Evolutionary conservation across 805 yeast species (phyloP), one percentile per base, ranked within the genome.

Genomic region (Candida corydali): DNA sequence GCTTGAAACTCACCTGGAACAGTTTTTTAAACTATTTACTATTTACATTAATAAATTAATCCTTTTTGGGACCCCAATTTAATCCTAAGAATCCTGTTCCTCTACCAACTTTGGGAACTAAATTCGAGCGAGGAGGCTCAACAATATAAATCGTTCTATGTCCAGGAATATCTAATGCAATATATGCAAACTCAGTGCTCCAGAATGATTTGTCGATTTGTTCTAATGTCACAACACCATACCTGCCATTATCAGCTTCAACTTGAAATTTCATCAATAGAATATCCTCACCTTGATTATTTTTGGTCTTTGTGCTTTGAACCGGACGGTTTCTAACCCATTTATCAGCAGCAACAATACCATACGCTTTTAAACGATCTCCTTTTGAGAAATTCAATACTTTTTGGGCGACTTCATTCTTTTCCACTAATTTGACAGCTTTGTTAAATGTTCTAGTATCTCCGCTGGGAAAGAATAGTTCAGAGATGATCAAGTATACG

Each of bases 261-360:
- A 89, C 91, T 51, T 83, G 88, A 60, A 88, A 88, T 55, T 82
- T 79, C 93, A 89, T 83, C 40, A 79, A 68, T 49, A 85, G 69
- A 48, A 84, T 94, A 46, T 85, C 93, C 48, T 79, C 76, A 2
- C 95, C 95, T 40, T 82, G 81, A 42, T 76, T 73, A 36, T 83
- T 95, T 38, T 76, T 61, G 41, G 80, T 70, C 38, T 85, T 74
- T 17, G 73, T 62, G 10, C 93, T 77, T 33, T 79, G 77, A 27
- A 86, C 76, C 2, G 96, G 96, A 62, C 96, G 77, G 54, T 85
- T 85, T 64, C 95, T 76, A 6, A 87, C 83, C 91, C 96, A 86
- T 50, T 78, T 78, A 53, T 85, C 91, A 16, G 73, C 69, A 1
- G 77, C 60, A 6, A 69, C 58, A 47, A 84, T 94, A 32, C 96